Percentiles rank a stretch among this genome's conserved stretches.
phyloP scores from a whole-genome alignment of 305 asterid genomes.

The Ajuga reptans region DNA sequence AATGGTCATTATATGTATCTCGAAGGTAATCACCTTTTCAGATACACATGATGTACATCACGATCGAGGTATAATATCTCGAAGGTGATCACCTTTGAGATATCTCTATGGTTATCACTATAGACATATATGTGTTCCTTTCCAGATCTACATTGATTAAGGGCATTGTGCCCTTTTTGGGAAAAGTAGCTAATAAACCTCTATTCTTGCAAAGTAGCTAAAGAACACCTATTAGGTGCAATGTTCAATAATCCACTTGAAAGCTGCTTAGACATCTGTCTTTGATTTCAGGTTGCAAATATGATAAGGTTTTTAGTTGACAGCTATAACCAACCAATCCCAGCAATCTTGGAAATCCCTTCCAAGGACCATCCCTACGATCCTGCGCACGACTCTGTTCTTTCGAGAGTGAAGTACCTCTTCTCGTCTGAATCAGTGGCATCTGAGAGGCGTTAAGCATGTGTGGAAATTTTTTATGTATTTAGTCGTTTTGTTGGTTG shows the following conservation, averaged over 20 bases:
- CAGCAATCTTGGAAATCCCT: slow-evolving; percentile 92
- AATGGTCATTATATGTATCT: too few relatives aligned
- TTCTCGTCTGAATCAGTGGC: slow-evolving; percentile 60
- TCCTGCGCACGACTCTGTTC: slow-evolving; percentile 86
- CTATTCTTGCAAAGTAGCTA: too few relatives aligned
- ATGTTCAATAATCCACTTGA: background rate
- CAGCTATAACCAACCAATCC: slow-evolving; percentile 84
- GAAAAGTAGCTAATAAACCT: too few relatives aligned
- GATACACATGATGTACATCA: too few relatives aligned
- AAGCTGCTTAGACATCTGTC: background rate
- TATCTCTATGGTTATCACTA: too few relatives aligned
- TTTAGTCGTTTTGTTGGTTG: background rate
- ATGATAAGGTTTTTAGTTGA: slow-evolving; percentile 84
- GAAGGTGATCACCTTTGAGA: too few relatives aligned
- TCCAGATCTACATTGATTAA: too few relatives aligned
- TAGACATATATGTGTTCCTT: too few relatives aligned
- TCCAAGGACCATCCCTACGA: slow-evolving; percentile 95
- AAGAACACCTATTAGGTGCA: too few relatives aligned
- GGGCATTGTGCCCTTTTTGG: too few relatives aligned
- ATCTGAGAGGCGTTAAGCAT: slow-evolving; percentile 49
- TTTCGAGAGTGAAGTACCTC: slow-evolving; percentile 82
- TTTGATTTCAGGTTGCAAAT: slow-evolving; percentile 60
- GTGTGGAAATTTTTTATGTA: background rate
- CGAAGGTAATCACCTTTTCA: too few relatives aligned
- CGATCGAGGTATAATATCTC: too few relatives aligned